Percentiles rank a stretch among this genome's conserved stretches.
phyloP scores from a whole-genome alignment of 2,329 filamentous ascomycete genomes.

The Periconia sp. region DNA sequence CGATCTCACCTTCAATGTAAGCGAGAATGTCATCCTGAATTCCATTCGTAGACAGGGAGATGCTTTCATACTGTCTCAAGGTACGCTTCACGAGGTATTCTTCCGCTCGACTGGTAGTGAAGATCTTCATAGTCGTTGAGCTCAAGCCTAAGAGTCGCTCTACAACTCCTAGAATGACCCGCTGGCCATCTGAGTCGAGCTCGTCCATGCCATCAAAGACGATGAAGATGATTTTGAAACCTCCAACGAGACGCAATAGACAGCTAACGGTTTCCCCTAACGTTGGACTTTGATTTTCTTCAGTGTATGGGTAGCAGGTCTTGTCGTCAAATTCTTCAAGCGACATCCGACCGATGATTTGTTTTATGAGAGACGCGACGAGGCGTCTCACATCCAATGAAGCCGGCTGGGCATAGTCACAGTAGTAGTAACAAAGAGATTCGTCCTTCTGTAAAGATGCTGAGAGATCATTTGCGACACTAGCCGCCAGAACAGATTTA shows the following conservation, averaged over 20 bases:
- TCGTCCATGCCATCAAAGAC: slow-evolving; percentile 26
- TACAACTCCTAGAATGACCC: slow-evolving; percentile 4
- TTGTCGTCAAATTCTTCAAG: slow-evolving; percentile 13
- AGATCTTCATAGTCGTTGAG: slow-evolving; percentile 9
- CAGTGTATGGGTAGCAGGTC: slow-evolving; percentile 8
- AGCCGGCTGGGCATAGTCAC: slow-evolving; percentile 15
- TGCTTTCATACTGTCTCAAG: slow-evolving; percentile 2
- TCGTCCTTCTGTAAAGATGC: neutral
- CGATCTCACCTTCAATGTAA: slow-evolving; percentile 13
- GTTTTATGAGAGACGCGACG: slow-evolving; percentile 17
- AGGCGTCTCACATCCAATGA: slow-evolving; percentile 16
- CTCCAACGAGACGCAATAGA: slow-evolving; percentile 5
- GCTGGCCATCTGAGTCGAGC: slow-evolving; percentile 10
- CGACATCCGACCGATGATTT: slow-evolving; percentile 11
- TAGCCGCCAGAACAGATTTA: slow-evolving; percentile 24
- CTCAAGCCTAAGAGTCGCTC: neutral
- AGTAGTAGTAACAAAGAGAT: slow-evolving; percentile 18
- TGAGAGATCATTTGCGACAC: slow-evolving; percentile 11
- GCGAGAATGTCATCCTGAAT: slow-evolving; percentile 12
- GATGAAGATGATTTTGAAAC: slow-evolving; percentile 8
- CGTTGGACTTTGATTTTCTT: neutral
- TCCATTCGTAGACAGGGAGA: slow-evolving; percentile 7
- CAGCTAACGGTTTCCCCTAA: neutral
- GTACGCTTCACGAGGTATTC: slow-evolving; percentile 9
- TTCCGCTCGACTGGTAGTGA: slow-evolving; percentile 20